Base-by-base conservation (phyloP, 305 asterid genomes). In the Nicotiana rustica region DNA sequence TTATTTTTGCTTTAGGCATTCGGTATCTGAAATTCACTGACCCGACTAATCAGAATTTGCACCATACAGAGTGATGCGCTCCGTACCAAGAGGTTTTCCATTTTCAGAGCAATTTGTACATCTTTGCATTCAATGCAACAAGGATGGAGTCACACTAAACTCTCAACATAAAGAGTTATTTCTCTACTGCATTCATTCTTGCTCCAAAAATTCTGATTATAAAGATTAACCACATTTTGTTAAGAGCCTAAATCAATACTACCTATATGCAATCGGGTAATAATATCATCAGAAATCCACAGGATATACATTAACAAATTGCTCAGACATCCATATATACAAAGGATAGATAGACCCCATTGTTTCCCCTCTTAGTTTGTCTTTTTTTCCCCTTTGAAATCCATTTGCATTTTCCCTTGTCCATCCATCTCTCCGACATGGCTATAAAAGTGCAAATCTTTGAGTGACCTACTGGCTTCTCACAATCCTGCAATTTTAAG, bases 401-500 rank as follows among this genome's bases (percentile, higher is more conserved):
- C 52, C 67, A 56, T 29, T n/a, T 10, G 0, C 12, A 17, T 76
- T 17, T 17, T 4, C 17, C 76, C 29, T 67, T 33, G 29, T 61
- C 73, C 66, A 15, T 67, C 17, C 80, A 76, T 55, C 4, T 75
- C 67, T 56, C 44, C 31, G 80, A 55, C 13, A 29, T 56, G 52
- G 67, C 67, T 55, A 76, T 17, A 76, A 65, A 76, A 76, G 67
- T 76, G 57, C 9, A 76, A 56, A 17, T 56, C 80, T 76, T 44
- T 56, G 33, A 60, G n/a, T 68, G 69, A 29, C 33, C 47, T 88
- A 86, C 21, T 65, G 85, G 56, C 83, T 80, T 83, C 91, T 90
- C 41, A 71, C 67, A 69, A 84, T 52, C 89, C 95, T 93, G 92
- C 90, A 83, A 25, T 59, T 69, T 79, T 18, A 77, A 64, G 67